phyloP scores from a whole-genome alignment of 2,329 filamentous ascomycete species.

The Aspergillus nomiae region DNA sequence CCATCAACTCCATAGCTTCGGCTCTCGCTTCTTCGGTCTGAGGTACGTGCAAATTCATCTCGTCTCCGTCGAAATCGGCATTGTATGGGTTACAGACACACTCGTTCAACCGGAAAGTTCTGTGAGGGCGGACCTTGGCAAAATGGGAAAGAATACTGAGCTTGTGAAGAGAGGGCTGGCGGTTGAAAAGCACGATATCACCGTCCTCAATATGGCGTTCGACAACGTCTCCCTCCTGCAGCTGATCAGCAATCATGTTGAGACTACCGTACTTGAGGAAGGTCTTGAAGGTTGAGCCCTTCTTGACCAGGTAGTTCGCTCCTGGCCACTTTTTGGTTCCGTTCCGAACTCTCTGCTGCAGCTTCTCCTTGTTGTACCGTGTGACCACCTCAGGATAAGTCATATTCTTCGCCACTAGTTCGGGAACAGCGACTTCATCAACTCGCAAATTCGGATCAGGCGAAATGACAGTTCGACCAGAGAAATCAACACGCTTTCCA shows the following conservation, averaged over 20 bases:
- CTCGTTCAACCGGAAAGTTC: constrained; percentile 95
- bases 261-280: constrained; percentile 75
- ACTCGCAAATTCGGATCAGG: constrained; percentile 93
- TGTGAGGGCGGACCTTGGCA: constrained; percentile 89
- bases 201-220: constrained; percentile 94
- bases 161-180: constrained; percentile 96
- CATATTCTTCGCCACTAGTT: constrained; percentile 90
- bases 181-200: constrained; percentile 96
- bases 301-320: constrained; percentile 78
- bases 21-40: constrained; percentile 96
- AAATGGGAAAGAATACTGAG: constrained; percentile 97
- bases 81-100: constrained; percentile 99
- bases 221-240: constrained; percentile 83
- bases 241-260: constrained; percentile 69
- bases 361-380: constrained; percentile 79
- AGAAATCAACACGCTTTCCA: constrained; percentile 98
- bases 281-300: constrained; percentile 69
- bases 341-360: constrained; percentile 72
- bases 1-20: constrained; percentile 95
- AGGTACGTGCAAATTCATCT: constrained; percentile 98
- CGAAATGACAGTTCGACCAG: constrained; percentile 94
- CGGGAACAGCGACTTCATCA: constrained; percentile 89
- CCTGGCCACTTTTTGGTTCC: constrained; percentile 82
- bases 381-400: constrained; percentile 92
- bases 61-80: constrained; percentile 97